Evolutionary conservation across 257 asterid genomes (phyloP).

Genomic region (Jaltomata sinuosa): DNA sequence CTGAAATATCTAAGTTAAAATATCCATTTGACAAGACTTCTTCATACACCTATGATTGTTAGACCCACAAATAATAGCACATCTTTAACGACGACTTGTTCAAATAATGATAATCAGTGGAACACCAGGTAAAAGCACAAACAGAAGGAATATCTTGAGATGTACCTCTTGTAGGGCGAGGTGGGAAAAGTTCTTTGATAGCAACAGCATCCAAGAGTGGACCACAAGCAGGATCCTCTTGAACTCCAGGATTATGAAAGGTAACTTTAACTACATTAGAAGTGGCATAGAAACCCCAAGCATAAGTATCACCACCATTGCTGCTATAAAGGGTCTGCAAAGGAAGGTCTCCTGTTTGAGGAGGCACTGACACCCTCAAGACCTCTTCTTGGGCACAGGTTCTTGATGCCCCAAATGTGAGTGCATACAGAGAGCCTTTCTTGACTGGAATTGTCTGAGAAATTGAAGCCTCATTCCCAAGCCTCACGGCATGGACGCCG

Average conservation of each 20-base stretch:
- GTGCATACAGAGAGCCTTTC: slow-evolving; percentile 66
- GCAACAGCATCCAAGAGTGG: slow-evolving; percentile 90
- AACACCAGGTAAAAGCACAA: background rate
- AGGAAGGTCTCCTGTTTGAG: slow-evolving; percentile 70
- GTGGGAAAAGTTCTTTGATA: slow-evolving; percentile 61
- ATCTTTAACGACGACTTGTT: background rate
- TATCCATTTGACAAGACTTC: background rate
- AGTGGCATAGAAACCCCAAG: slow-evolving; percentile 64
- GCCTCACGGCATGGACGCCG: slow-evolving; percentile 85
- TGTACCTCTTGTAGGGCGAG: slow-evolving; percentile 44
- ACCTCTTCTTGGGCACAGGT: slow-evolving; percentile 91
- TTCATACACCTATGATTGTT: background rate
- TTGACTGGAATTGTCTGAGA: slow-evolving; percentile 60
- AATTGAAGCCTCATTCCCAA: slow-evolving; percentile 77
- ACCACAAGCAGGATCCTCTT: slow-evolving; percentile 90
- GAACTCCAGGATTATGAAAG: slow-evolving; percentile 67
- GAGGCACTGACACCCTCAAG: slow-evolving; percentile 56
- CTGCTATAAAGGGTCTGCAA: slow-evolving; percentile 75
- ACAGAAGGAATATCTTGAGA: background rate
- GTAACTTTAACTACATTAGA: slow-evolving; percentile 36
- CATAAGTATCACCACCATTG: slow-evolving; percentile 75
- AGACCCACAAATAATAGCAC: background rate
- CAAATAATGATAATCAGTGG: background rate
- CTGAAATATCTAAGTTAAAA: background rate
- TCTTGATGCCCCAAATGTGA: slow-evolving; percentile 82